A percentile compares a stretch with the other conserved stretches of the same genome.
These are phyloP conservation scores for Prototheca stagnorum DNA, from an alignment of 163 green algal species.

Conservation along the genomic window DNA sequence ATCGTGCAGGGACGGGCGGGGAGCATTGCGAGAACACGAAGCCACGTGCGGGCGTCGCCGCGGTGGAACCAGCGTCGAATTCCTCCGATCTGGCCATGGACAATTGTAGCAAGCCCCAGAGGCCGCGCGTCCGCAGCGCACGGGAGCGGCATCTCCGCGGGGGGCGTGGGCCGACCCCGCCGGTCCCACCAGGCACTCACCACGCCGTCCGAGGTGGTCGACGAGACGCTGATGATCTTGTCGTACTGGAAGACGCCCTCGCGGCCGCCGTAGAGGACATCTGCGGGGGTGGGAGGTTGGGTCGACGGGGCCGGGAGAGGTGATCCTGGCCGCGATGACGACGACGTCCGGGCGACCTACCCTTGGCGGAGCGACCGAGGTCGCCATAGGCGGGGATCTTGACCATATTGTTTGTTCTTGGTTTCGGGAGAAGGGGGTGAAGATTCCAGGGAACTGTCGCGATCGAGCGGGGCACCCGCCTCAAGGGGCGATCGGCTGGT, in stretches of 20 bases:
- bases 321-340: not conserved
- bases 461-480: no score
- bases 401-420: no score
- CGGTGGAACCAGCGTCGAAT: not conserved
- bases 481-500: no score
- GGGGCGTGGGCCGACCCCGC: no score
- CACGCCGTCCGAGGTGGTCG: slow-evolving; percentile 36
- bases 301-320: not conserved
- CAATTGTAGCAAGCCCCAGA: not conserved
- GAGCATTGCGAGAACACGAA: not conserved
- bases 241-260: slow-evolving; percentile 32
- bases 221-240: slow-evolving; percentile 26
- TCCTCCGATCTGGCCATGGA: not conserved
- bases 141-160: not conserved
- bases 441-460: no score
- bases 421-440: no score
- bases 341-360: slow-evolving; percentile 5
- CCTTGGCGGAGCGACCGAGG: slow-evolving; percentile 27
- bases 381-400: slow-evolving; percentile 27
- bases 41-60: not conserved
- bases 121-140: not conserved
- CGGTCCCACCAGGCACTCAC: slow-evolving; percentile 12
- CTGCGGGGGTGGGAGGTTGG: slow-evolving; percentile 18
- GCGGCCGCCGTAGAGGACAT: slow-evolving; percentile 32
- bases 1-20: not conserved